phyloP scores from a whole-genome alignment of 2,329 filamentous ascomycete genomes.

The Trichoderma simmonsii region DNA sequence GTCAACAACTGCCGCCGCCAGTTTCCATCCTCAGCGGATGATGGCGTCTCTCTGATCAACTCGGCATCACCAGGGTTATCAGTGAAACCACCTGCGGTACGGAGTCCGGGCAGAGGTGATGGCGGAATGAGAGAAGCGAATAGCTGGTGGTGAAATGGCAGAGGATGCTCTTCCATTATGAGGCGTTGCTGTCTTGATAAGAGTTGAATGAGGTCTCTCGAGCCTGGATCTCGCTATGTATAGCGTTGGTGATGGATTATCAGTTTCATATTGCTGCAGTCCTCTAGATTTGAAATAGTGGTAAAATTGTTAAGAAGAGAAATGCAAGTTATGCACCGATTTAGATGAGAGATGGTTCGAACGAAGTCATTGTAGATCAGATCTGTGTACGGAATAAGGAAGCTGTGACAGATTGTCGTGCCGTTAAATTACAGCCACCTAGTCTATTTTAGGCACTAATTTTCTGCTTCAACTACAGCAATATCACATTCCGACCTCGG shows the following conservation, averaged over 20 bases:
- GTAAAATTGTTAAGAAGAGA: not conserved
- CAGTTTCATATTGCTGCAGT: not conserved
- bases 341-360: not conserved
- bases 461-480: too few species aligned
- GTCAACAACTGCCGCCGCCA: slow-evolving; percentile 64
- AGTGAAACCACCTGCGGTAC: not conserved
- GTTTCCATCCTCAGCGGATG: slow-evolving; percentile 17
- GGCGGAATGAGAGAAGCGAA: slow-evolving; percentile 48
- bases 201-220: not conserved
- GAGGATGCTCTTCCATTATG: slow-evolving; percentile 21
- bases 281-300: not conserved
- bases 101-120: slow-evolving; percentile 28
- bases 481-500: not conserved
- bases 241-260: not conserved
- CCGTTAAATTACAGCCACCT: not conserved
- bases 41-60: not conserved
- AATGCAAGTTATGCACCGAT: not conserved
- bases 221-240: not conserved
- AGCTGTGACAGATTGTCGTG: not conserved
- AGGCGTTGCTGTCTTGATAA: not conserved
- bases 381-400: not conserved
- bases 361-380: not conserved
- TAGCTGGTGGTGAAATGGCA: slow-evolving; percentile 40
- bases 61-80: not conserved
- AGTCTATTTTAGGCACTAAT: not conserved